Conservation (phyloP, 2,329 filamentous ascomycete genomes). For the Coniella vitis region DNA sequence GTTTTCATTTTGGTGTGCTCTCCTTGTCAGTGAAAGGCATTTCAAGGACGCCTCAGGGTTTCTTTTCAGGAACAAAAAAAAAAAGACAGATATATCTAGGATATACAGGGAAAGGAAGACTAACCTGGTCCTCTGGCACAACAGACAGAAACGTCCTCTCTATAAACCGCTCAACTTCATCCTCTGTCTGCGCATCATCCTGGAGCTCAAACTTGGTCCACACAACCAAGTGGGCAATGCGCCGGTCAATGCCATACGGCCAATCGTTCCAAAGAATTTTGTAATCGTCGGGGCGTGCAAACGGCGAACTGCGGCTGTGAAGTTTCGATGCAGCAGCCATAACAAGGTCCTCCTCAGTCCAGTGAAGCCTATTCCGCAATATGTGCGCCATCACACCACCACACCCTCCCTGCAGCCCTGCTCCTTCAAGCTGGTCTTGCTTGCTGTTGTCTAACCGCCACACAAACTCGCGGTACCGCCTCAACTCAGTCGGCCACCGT, state of each 20-base stretch:
- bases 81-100: not conserved
- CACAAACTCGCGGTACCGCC: conserved; percentile 69
- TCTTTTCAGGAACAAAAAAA: not conserved
- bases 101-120: conserved; percentile 20
- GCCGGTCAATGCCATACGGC: conserved; percentile 78
- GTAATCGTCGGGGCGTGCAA: conserved; percentile 48
- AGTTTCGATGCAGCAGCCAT: too few species aligned
- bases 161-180: conserved; percentile 66
- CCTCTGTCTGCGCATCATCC: conserved; percentile 56
- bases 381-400: conserved; percentile 77
- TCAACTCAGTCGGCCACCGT: conserved; percentile 67
- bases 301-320: conserved; percentile 26
- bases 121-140: conserved; percentile 46
- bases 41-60: too few species aligned
- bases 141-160: conserved; percentile 53
- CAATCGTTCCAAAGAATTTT: conserved; percentile 86
- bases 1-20: not conserved
- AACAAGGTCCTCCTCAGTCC: conserved; percentile 36
- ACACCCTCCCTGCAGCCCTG: too few species aligned
- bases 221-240: conserved; percentile 78
- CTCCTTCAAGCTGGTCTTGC: too few species aligned
- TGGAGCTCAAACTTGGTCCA: conserved; percentile 86
- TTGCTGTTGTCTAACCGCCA: conserved; percentile 43
- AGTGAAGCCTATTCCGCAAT: conserved; percentile 60
- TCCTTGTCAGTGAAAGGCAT: conserved; percentile 15